These are phyloP conservation scores for Paecilomyces fulvus DNA, from an alignment of 2,329 filamentous ascomycete species.

Conservation along the genomic window DNA sequence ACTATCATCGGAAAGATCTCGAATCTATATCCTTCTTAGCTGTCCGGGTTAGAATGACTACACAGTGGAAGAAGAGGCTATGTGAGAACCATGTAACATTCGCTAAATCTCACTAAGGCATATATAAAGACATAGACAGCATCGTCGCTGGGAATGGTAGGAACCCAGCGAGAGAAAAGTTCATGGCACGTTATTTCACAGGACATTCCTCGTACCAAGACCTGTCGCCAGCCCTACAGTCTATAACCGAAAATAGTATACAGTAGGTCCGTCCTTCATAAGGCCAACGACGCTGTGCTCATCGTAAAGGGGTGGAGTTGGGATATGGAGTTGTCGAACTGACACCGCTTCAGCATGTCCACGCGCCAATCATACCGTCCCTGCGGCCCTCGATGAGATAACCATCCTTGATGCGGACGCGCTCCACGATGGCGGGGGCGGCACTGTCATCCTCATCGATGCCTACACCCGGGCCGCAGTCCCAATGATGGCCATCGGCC, in stretches of 20 bases:
- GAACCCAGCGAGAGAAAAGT: neutral
- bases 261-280: conserved; percentile 2
- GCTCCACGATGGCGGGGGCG: conserved; percentile 64
- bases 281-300: conserved; percentile 1
- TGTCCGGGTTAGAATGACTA: neutral
- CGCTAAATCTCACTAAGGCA: neutral
- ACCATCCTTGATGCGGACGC: conserved; percentile 83
- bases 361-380: conserved; percentile 83
- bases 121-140: neutral
- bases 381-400: conserved; percentile 85
- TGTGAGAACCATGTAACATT: neutral
- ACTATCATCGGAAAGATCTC: neutral
- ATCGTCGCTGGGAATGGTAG: neutral
- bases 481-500: conserved; percentile 90
- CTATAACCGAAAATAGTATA: conserved; percentile 9
- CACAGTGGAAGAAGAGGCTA: neutral
- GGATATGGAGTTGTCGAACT: conserved; percentile 13
- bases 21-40: neutral
- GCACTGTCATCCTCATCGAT: conserved; percentile 56
- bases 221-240: neutral
- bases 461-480: conserved; percentile 72
- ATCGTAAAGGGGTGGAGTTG: conserved; percentile 3
- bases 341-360: conserved; percentile 56
- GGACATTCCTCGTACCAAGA: neutral
- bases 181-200: neutral